A percentile compares a stretch with the other conserved stretches of the same genome.
Conservation (phyloP, 148 eudicot species). For the Camellia japonica region DNA sequence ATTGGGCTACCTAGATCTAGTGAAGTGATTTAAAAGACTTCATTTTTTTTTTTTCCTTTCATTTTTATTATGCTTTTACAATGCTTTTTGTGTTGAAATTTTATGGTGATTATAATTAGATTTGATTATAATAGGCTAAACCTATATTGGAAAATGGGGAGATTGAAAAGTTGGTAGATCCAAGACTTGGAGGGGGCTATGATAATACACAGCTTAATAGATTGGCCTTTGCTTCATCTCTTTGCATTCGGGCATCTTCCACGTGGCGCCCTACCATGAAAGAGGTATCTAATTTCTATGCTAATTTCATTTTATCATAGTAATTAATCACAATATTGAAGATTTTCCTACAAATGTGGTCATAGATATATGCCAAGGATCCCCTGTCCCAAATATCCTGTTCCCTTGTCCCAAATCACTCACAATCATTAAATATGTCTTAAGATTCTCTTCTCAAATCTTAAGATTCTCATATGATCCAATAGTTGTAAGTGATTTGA, state of each 20-base stretch:
- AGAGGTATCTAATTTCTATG: constrained; percentile 45
- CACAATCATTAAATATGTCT: not conserved
- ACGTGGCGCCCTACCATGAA: constrained; percentile 90
- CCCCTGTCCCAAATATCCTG: no score
- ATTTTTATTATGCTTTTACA: not conserved
- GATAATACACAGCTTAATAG: constrained; percentile 41
- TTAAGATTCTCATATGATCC: no score
- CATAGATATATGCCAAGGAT: no score
- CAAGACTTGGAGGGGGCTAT: constrained; percentile 57
- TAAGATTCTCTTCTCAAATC: no score
- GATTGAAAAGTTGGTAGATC: constrained; percentile 57
- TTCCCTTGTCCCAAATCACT: no score
- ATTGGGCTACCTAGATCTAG: not conserved
- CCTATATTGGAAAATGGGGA: constrained; percentile 67
- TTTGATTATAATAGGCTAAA: constrained; percentile 57
- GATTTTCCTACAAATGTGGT: no score
- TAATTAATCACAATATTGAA: no score
- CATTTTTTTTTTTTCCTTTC: not conserved
- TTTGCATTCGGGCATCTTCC: constrained; percentile 74
- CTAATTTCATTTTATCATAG: no score
- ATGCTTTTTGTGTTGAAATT: not conserved
- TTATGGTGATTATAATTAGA: not conserved
- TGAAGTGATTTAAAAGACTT: not conserved
- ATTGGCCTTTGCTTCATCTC: constrained; percentile 71
- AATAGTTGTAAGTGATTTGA: no score